Conservation (phyloP, 768 basidiomycete genomes). For the Cubamyces sp. region DNA sequence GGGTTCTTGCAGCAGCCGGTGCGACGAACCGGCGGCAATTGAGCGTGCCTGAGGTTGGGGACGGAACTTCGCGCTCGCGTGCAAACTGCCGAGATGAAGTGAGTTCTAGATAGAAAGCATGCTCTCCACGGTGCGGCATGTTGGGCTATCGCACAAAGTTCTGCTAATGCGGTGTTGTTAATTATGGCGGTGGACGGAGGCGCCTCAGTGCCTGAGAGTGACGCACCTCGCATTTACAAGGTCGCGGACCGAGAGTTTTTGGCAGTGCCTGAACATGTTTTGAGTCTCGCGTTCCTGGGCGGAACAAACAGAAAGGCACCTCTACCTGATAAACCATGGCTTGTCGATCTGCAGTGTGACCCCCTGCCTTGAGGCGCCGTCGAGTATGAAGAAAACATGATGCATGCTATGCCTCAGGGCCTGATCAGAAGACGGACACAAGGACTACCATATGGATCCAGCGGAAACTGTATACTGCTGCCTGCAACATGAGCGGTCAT, state of each 20-base stretch:
- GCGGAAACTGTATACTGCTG: no score
- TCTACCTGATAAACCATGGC: not conserved
- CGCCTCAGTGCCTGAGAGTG: constrained; percentile 11
- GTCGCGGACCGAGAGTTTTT: not conserved
- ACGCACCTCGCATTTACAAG: not conserved
- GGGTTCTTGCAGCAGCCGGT: constrained; percentile 4
- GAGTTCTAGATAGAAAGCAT: not conserved
- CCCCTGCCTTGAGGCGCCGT: no score
- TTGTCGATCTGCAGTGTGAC: no score
- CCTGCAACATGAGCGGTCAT: no score
- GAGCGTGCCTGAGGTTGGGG: not conserved
- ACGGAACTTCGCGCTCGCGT: not conserved
- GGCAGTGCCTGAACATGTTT: not conserved
- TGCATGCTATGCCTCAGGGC: no score
- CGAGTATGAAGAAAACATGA: no score
- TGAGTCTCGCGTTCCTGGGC: not conserved
- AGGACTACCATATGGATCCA: no score
- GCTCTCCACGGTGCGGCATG: not conserved
- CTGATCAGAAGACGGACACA: no score
- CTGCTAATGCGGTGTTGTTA: constrained; percentile 22
- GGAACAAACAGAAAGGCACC: not conserved
- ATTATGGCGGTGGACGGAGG: constrained; percentile 7
- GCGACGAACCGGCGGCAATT: constrained; percentile 10
- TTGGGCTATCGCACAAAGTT: constrained; percentile 7
- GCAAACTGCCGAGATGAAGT: constrained; percentile 4